These are phyloP conservation scores for Nevesoporus exiguus DNA, from an alignment of 768 basidiomycete genomes.

Conservation along the genomic window DNA sequence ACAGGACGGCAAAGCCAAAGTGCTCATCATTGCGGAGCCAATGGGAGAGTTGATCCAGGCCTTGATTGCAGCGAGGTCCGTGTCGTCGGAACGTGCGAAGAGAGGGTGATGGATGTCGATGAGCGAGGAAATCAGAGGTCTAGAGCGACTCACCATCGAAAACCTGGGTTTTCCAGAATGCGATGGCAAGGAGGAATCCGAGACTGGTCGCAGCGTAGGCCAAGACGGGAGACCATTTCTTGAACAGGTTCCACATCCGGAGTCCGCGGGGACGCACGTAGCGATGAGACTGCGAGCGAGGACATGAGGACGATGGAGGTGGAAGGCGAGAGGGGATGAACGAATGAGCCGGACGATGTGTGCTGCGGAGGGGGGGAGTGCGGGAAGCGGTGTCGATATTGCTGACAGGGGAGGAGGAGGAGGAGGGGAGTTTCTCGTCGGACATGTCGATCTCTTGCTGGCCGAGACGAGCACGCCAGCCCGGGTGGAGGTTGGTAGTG, in stretches of 20 bases:
- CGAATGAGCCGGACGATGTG: constrained; percentile 16
- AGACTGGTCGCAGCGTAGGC: constrained; percentile 75
- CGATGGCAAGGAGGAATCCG: constrained; percentile 76
- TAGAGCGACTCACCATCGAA: constrained; percentile 62
- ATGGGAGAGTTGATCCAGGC: constrained; percentile 75
- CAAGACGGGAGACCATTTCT: constrained; percentile 75
- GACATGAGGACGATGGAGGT: constrained; percentile 12
- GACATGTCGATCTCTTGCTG: constrained; percentile 10
- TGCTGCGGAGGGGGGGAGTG: constrained; percentile 14
- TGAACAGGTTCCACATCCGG: constrained; percentile 56
- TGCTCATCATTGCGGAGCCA: constrained; percentile 71
- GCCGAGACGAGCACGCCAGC: neutral
- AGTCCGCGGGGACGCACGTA: constrained; percentile 47
- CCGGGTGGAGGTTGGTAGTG: no score
- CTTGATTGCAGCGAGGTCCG: constrained; percentile 37
- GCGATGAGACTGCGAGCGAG: constrained; percentile 23
- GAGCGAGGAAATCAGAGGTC: neutral
- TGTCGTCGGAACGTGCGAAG: neutral
- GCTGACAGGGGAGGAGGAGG: constrained; percentile 2
- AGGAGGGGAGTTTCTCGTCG: constrained; percentile 20
- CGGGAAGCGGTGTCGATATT: constrained; percentile 21
- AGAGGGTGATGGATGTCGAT: no score
- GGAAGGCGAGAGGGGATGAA: constrained; percentile 20
- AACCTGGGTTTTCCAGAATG: constrained; percentile 77
- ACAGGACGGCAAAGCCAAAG: constrained; percentile 76